Evolutionary conservation across 2,329 filamentous ascomycete species (phyloP).

Genomic region (Diplodia intermedia): DNA sequence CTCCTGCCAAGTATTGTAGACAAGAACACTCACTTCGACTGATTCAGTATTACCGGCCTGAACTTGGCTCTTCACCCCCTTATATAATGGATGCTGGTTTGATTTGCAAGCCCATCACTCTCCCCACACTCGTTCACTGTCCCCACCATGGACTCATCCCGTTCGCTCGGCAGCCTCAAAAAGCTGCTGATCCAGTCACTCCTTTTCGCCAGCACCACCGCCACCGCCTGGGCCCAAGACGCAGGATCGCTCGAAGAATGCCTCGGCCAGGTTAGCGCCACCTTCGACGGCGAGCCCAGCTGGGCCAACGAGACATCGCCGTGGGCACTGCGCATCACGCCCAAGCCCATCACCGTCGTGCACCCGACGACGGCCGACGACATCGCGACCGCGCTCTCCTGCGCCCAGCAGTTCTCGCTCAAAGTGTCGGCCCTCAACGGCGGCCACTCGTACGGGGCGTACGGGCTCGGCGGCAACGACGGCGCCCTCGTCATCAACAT

Average conservation of each 20-base stretch:
- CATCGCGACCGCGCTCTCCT: constrained; percentile 34
- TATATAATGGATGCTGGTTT: neutral
- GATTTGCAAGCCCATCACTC: neutral
- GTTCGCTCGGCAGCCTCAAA: neutral
- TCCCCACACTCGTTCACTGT: neutral
- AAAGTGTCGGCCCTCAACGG: constrained; percentile 35
- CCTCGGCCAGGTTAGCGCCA: constrained; percentile 24
- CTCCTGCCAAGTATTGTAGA: constrained; percentile 21
- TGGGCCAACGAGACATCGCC: constrained; percentile 35
- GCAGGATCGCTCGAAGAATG: constrained; percentile 30
- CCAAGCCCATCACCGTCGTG: constrained; percentile 34
- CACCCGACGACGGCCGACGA: constrained; percentile 31
- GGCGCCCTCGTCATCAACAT: constrained; percentile 36
- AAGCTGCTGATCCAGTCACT: constrained; percentile 25
- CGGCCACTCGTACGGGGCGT: constrained; percentile 36
- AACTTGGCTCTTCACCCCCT: neutral
- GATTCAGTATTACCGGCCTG: neutral
- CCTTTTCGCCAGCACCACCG: constrained; percentile 20
- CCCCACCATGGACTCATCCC: constrained; percentile 9
- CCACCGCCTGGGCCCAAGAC: constrained; percentile 27
- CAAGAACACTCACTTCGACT: neutral
- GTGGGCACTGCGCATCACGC: constrained; percentile 36
- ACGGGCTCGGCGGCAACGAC: constrained; percentile 34
- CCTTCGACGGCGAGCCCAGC: constrained; percentile 31
- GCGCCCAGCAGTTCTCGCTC: constrained; percentile 33